These are phyloP conservation scores for Mucor indicus DNA, from an alignment of 371 early-diverging fungal genomes.

Conservation along the genomic window DNA sequence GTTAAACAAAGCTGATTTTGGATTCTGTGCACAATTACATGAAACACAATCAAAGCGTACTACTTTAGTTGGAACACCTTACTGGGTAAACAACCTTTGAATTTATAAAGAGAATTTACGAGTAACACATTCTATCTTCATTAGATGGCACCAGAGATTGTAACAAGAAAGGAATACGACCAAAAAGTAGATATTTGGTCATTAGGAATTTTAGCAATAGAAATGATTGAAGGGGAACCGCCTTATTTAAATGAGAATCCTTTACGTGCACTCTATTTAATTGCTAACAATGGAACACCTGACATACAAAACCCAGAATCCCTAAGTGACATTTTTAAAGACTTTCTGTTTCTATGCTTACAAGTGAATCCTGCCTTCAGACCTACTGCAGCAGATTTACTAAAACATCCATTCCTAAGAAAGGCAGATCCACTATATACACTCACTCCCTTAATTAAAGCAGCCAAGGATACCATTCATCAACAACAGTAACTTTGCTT, in stretches of 20 bases:
- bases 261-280: slow-evolving; percentile 80
- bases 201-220: slow-evolving; percentile 95
- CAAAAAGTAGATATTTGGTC: slow-evolving; percentile 97
- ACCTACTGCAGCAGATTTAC: slow-evolving; percentile 73
- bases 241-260: slow-evolving; percentile 96
- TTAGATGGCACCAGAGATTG: slow-evolving; percentile 94
- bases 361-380: slow-evolving; percentile 83
- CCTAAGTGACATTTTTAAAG: slow-evolving; percentile 70
- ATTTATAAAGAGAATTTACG: no score
- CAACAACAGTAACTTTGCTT: slow-evolving; percentile 11
- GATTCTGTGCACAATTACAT: slow-evolving; percentile 91
- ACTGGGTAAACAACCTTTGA: slow-evolving; percentile 74
- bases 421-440: slow-evolving; percentile 83
- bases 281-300: slow-evolving; percentile 95
- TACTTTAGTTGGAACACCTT: slow-evolving; percentile 93
- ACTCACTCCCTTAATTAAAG: slow-evolving; percentile 84
- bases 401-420: slow-evolving; percentile 84
- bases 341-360: slow-evolving; percentile 79
- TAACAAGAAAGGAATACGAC: slow-evolving; percentile 89
- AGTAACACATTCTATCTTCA: background rate
- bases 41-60: slow-evolving; percentile 78
- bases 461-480: slow-evolving; percentile 67
- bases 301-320: slow-evolving; percentile 83
- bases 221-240: slow-evolving; percentile 94
- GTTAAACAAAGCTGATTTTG: slow-evolving; percentile 77